phyloP scores from a whole-genome alignment of 2,329 filamentous ascomycete species.

The Neopestalotiopsis sp. region DNA sequence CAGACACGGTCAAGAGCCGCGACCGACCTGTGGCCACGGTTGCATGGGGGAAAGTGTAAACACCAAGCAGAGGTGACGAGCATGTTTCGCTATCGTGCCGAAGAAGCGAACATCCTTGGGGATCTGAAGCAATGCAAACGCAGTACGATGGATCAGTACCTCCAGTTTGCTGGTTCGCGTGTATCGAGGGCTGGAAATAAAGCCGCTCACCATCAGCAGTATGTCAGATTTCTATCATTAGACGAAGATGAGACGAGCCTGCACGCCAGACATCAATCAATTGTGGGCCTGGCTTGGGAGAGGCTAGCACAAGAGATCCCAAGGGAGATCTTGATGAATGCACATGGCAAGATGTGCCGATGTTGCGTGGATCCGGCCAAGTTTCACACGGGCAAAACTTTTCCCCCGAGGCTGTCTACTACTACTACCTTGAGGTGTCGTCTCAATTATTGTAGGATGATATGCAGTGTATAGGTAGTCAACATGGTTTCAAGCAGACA shows the following conservation, averaged over 20 bases:
- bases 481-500: background rate
- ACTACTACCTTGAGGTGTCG: background rate
- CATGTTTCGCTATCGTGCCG: background rate
- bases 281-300: background rate
- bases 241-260: background rate
- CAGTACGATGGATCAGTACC: background rate
- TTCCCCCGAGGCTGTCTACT: background rate
- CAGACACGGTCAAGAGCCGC: background rate
- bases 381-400: slow-evolving; percentile 4
- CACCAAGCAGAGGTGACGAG: background rate
- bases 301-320: background rate
- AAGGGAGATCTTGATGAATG: background rate
- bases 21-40: background rate
- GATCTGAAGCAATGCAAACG: slow-evolving; percentile 2
- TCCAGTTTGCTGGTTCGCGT: background rate
- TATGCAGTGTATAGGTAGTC: background rate
- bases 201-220: background rate
- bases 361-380: background rate
- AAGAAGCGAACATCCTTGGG: background rate
- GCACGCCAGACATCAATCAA: background rate
- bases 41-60: background rate
- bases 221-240: background rate
- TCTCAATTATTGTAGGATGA: background rate
- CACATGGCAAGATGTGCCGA: background rate
- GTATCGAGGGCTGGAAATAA: background rate